Evolutionary conservation across 1,284 basidiomycete species (phyloP).

Genomic region (Austroboletus niveus): DNA sequence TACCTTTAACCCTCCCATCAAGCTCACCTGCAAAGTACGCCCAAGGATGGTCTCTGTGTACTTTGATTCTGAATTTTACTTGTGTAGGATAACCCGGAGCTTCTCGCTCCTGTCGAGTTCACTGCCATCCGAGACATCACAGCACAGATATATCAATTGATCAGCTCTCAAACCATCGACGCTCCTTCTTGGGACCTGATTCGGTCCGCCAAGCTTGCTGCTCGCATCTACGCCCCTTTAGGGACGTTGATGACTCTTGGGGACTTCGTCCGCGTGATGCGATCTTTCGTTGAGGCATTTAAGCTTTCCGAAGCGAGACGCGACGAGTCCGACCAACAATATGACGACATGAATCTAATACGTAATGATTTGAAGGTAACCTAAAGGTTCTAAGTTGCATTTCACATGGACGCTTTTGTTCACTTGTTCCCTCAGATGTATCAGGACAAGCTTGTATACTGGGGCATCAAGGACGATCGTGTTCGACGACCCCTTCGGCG

Average conservation of each 20-base stretch:
- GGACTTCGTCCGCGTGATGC: conserved; percentile 74
- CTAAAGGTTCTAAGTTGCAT: not conserved
- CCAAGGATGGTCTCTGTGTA: not conserved
- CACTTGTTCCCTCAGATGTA: conserved; percentile 49
- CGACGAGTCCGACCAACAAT: conserved; percentile 26
- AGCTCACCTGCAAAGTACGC: conserved; percentile 59
- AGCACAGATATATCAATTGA: conserved; percentile 58
- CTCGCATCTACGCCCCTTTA: conserved; percentile 77
- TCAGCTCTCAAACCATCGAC: conserved; percentile 75
- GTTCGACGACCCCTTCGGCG: conserved; percentile 63
- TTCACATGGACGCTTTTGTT: not conserved
- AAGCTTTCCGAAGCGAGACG: conserved; percentile 41
- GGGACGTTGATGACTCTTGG: conserved; percentile 80
- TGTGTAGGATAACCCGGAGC: conserved; percentile 61
- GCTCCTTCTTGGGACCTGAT: conserved; percentile 81
- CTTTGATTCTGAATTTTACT: not conserved
- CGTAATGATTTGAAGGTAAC: conserved; percentile 62
- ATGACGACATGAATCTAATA: conserved; percentile 41
- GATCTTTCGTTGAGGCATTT: conserved; percentile 74
- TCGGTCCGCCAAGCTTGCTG: conserved; percentile 70
- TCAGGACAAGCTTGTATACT: conserved; percentile 62
- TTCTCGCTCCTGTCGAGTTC: conserved; percentile 67
- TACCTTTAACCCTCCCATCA: conserved; percentile 75
- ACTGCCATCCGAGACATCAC: conserved; percentile 61
- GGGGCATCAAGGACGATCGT: conserved; percentile 80